These are phyloP conservation scores for Phragmites australis DNA, from an alignment of 176 grass and related monocot species.

Conservation along the genomic window DNA sequence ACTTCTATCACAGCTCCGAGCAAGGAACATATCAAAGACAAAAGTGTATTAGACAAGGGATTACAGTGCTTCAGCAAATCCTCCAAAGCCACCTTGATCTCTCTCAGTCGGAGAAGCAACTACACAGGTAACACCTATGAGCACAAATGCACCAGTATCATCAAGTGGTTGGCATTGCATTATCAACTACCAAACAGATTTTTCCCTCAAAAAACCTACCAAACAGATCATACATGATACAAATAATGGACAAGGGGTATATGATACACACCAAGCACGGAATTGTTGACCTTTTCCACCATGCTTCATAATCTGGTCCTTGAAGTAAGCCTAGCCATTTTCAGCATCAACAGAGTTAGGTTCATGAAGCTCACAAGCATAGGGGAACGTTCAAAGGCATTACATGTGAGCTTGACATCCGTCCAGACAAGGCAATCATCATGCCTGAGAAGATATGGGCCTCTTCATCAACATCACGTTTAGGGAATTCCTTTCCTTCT, in stretches of 20 bases:
- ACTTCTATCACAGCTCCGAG: not conserved
- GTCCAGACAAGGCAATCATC: conserved; percentile 75
- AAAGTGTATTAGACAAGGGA: not conserved
- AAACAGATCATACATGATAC: conserved; percentile 3
- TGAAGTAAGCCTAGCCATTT: conserved; percentile 59
- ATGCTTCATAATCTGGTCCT: conserved; percentile 76
- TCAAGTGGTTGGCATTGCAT: not conserved
- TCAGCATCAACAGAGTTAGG: conserved; percentile 19
- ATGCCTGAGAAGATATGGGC: conserved; percentile 63
- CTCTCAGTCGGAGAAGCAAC: conserved; percentile 72
- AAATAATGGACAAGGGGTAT: not conserved
- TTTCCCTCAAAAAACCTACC: too few relatives aligned
- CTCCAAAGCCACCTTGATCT: conserved; percentile 60
- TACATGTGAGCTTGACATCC: conserved; percentile 81
- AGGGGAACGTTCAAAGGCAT: not conserved
- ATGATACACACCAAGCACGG: conserved; percentile 54
- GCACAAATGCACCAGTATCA: not conserved
- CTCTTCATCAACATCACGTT: conserved; percentile 39
- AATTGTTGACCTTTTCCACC: conserved; percentile 68
- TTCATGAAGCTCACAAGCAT: not conserved
- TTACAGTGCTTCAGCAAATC: conserved; percentile 86
- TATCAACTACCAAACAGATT: conserved; percentile 18
- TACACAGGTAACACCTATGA: conserved; percentile 61
- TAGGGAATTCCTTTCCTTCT: conserved; percentile 48
- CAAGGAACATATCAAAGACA: conserved; percentile 6